Evolutionary conservation across 75 land plant species (phyloP), one percentile per base, ranked within the genome.

Genomic region (Pinus tabuliformis): DNA sequence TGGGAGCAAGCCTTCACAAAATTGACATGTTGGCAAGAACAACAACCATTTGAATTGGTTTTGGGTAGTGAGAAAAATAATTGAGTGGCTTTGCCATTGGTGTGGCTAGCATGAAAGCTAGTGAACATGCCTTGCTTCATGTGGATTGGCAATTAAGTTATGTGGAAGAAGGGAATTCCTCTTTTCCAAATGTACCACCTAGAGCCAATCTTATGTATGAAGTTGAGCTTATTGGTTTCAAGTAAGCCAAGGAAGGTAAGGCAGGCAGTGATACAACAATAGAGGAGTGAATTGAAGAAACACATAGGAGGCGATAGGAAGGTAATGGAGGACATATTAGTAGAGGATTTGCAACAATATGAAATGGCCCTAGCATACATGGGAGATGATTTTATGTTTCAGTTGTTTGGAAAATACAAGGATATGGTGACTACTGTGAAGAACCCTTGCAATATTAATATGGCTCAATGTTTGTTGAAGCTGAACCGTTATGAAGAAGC

Each of bases 371-470:
- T 97, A 63, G 92, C 99, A 58, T 97, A 95, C 78, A 95, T 95
- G 99, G 98, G 98, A 37, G 99, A 97, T 83, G 99, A 97, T 73
- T 97, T 97, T 75, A 97, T 97, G 99, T 97, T 97, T 78, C 99
- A 95, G 84, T 82, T 97, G 73, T 97, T 95, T 81, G 99, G 99
- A 16, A 97, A 97, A 80, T 97, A 97, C 70, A 86, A 89, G 26
- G 99, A 97, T 81, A 91, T 95, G 98, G 99, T 98, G 33, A 81
- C 89, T 84, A 95, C 95, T 68, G 99, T 97, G 62, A 95, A 97
- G 74, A 88, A 92, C 77, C 99, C 99, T 11, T 97, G 98, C 78
- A 98, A 97, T 73, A 85, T 97, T 60, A 97, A 97, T 85, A 91
- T 92, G 88, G 92, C 99, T 18, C 95, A 95, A 56, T 92, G 98